Evolutionary conservation across 2,329 filamentous ascomycete genomes (phyloP).

Genomic region (Boeremia lycopersici): DNA sequence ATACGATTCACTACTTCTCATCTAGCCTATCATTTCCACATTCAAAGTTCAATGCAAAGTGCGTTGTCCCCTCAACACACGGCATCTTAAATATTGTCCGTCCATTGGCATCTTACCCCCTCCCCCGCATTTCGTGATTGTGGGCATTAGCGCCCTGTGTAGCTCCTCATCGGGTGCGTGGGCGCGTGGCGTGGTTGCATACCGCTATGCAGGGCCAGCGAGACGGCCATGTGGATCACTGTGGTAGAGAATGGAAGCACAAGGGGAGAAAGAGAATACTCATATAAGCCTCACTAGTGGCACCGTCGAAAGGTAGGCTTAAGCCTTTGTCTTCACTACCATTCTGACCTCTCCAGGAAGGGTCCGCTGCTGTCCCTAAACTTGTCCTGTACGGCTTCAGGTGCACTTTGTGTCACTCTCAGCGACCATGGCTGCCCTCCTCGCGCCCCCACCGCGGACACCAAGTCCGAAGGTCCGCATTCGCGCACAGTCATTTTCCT

Average conservation of each 20-base stretch:
- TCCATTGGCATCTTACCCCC: slow-evolving; percentile 22
- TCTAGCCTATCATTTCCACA: background rate
- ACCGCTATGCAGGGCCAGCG: slow-evolving; percentile 36
- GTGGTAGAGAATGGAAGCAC: slow-evolving; percentile 5
- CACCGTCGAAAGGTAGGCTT: slow-evolving; percentile 1
- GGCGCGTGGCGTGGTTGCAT: slow-evolving; percentile 34
- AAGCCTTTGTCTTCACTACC: slow-evolving; percentile 12
- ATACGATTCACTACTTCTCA: background rate
- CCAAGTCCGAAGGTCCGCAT: slow-evolving; percentile 46
- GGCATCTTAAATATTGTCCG: slow-evolving; percentile 17
- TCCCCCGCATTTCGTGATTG: slow-evolving; percentile 26
- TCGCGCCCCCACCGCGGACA: slow-evolving; percentile 36
- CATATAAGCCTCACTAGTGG: slow-evolving; percentile 27
- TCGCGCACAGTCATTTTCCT: slow-evolving; percentile 39
- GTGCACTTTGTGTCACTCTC: background rate
- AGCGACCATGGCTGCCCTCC: slow-evolving; percentile 26
- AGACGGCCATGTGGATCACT: slow-evolving; percentile 25
- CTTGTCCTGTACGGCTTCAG: background rate
- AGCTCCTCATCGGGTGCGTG: slow-evolving; percentile 16
- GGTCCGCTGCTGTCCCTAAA: background rate
- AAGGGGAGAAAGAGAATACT: background rate
- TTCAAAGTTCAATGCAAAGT: slow-evolving; percentile 37
- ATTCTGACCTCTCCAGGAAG: background rate
- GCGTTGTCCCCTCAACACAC: slow-evolving; percentile 36
- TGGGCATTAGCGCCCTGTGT: slow-evolving; percentile 19